phyloP scores from a whole-genome alignment of 2,329 filamentous ascomycete genomes.

The Xylaria sp. region DNA sequence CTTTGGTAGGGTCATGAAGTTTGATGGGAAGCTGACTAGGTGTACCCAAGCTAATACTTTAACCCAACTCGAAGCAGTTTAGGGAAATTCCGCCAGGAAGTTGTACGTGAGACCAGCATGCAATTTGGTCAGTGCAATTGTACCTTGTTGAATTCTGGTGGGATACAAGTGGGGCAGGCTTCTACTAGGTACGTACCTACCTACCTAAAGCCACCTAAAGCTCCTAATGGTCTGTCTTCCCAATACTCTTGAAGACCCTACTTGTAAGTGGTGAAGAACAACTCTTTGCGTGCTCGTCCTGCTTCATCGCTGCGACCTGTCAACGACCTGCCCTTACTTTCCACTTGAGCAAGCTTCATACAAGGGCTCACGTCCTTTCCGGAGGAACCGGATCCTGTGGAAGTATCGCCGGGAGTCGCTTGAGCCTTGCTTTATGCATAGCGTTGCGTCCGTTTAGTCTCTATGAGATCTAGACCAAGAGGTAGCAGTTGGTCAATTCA shows the following conservation, averaged over 20 bases:
- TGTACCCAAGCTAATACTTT: not conserved
- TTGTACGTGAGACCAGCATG: too few species aligned
- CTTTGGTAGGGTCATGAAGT: not conserved
- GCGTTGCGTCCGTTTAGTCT: not conserved
- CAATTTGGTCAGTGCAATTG: not conserved
- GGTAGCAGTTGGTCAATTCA: not conserved
- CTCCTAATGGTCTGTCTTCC: not conserved
- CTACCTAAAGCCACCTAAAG: too few species aligned
- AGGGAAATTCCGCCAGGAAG: not conserved
- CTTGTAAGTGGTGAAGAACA: not conserved
- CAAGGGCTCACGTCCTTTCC: not conserved
- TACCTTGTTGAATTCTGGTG: conserved; percentile 11
- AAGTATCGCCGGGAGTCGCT: not conserved
- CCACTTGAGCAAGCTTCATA: not conserved
- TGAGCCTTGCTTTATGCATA: conserved; percentile 1
- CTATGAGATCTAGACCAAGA: not conserved
- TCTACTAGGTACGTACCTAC: too few species aligned
- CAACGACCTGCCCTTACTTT: not conserved
- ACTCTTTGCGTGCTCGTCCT: not conserved
- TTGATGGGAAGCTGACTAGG: conserved; percentile 14
- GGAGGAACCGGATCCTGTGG: not conserved
- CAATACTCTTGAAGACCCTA: not conserved
- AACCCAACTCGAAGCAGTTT: not conserved
- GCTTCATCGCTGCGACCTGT: not conserved
- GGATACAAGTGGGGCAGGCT: not conserved